Conservation (phyloP, 2,329 filamentous ascomycete species). For the Chrysoporthe puriensis region DNA sequence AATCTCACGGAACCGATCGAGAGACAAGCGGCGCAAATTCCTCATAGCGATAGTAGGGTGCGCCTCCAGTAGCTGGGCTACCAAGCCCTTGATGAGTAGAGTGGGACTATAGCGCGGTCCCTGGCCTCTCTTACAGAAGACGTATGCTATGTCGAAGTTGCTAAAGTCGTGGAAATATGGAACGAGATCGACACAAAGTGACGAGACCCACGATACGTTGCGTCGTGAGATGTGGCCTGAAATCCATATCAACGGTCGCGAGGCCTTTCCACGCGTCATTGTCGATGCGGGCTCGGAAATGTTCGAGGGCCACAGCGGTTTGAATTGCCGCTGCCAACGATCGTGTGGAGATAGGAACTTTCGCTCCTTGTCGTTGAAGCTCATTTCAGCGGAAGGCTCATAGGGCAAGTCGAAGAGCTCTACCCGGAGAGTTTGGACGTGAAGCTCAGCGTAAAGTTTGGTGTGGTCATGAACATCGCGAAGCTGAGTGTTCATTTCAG, state of each 20-base stretch:
- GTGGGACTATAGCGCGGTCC: neutral
- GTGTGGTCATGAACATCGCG: neutral
- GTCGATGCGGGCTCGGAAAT: neutral
- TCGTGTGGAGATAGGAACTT: constrained; percentile 1
- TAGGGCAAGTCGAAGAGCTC: neutral
- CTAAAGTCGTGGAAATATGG: neutral
- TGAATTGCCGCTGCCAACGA: constrained; percentile 2
- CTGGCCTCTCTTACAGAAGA: constrained; percentile 8
- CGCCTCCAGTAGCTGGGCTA: constrained; percentile 1
- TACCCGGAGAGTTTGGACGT: neutral
- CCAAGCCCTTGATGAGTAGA: constrained; percentile 8
- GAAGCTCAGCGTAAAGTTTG: constrained; percentile 1
- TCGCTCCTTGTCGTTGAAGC: neutral
- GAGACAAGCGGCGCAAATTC: neutral
- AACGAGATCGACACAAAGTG: constrained; percentile 4
- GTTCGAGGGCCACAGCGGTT: neutral
- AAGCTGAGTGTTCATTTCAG: neutral
- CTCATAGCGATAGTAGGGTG: neutral
- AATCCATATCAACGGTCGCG: constrained; percentile 4
- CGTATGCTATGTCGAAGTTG: constrained; percentile 5
- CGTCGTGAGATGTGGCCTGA: constrained; percentile 6
- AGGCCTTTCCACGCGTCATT: no score
- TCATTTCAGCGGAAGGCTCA: neutral
- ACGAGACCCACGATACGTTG: constrained; percentile 12
- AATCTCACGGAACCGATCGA: neutral